These are phyloP conservation scores for Hevea brasiliensis DNA, from an alignment of 345 rosid species.

Conservation along the genomic window DNA sequence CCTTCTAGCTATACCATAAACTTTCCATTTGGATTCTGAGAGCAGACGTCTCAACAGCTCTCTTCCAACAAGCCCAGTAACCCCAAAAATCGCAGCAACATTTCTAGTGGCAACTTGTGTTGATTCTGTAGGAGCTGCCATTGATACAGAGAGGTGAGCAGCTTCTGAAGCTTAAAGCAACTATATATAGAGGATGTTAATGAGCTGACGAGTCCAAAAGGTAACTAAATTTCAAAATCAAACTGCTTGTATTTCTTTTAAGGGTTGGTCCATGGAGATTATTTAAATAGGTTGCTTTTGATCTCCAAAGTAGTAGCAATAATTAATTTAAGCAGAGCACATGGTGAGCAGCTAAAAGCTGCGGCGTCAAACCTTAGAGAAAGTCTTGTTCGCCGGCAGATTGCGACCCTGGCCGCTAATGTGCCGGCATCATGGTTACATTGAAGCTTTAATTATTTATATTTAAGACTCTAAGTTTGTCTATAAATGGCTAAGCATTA, in stretches of 20 bases:
- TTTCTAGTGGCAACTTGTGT: constrained; percentile 23
- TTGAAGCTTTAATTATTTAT: background rate
- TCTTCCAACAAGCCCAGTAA: constrained; percentile 82
- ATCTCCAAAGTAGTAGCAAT: background rate
- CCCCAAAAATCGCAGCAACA: constrained; percentile 80
- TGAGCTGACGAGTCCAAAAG: too few species aligned
- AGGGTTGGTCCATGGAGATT: background rate
- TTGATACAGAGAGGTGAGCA: background rate
- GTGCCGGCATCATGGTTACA: constrained; percentile 16
- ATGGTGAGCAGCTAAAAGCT: constrained; percentile 17
- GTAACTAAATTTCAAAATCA: background rate
- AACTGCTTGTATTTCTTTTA: constrained; percentile 17
- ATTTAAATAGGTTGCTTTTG: background rate
- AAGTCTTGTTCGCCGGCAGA: constrained; percentile 18
- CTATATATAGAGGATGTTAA: background rate
- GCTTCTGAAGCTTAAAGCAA: background rate
- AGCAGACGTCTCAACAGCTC: constrained; percentile 56
- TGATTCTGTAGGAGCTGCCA: constrained; percentile 41
- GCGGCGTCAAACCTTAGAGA: constrained; percentile 14
- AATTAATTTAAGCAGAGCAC: constrained; percentile 10
- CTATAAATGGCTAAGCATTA: background rate
- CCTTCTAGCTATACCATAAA: constrained; percentile 74
- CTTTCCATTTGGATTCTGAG: constrained; percentile 64
- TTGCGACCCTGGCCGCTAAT: constrained; percentile 22
- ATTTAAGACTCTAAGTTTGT: background rate